A percentile compares a stretch with the other conserved stretches of the same genome.
Evolutionary conservation across 345 rosid genomes (phyloP).

Genomic region (Limnanthes douglasii): DNA sequence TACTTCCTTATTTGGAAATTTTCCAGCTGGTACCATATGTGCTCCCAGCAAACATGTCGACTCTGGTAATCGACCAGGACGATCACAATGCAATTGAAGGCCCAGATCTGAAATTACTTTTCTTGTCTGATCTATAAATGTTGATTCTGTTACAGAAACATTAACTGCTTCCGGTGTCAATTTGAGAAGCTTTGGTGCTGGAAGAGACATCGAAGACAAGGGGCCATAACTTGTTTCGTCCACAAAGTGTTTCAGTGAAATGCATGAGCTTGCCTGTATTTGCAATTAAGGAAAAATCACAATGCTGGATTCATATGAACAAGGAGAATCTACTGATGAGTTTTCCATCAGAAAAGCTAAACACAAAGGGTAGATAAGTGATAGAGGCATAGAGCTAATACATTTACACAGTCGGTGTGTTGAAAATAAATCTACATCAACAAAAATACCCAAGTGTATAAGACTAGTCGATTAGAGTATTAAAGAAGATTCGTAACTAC

Average conservation of each 20-base stretch:
- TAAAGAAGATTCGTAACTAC: too few relatives aligned
- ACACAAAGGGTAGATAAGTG: too few relatives aligned
- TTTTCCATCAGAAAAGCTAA: too few relatives aligned
- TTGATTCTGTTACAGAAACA: conserved; percentile 32
- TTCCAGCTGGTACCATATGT: conserved; percentile 55
- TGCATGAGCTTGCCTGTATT: conserved; percentile 27
- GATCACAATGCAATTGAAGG: background rate
- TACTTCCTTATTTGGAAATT: conserved; percentile 32
- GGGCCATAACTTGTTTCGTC: conserved; percentile 21
- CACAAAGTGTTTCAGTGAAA: conserved; percentile 27
- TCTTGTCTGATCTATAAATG: conserved; percentile 33
- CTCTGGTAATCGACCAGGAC: conserved; percentile 3
- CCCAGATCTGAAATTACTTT: conserved; percentile 23
- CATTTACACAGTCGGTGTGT: too few relatives aligned
- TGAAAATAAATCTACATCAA: too few relatives aligned
- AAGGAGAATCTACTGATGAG: too few relatives aligned
- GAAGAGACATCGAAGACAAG: conserved; percentile 40
- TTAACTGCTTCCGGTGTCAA: conserved; percentile 40
- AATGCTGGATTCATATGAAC: too few relatives aligned
- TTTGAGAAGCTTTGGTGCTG: conserved; percentile 64
- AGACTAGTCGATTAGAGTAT: background rate
- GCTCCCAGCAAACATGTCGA: conserved; percentile 9
- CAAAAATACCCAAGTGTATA: too few relatives aligned
- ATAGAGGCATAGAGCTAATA: too few relatives aligned
- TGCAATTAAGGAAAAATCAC: background rate